phyloP scores from a whole-genome alignment of 768 basidiomycete species.

The Tubosaeta sp. region DNA sequence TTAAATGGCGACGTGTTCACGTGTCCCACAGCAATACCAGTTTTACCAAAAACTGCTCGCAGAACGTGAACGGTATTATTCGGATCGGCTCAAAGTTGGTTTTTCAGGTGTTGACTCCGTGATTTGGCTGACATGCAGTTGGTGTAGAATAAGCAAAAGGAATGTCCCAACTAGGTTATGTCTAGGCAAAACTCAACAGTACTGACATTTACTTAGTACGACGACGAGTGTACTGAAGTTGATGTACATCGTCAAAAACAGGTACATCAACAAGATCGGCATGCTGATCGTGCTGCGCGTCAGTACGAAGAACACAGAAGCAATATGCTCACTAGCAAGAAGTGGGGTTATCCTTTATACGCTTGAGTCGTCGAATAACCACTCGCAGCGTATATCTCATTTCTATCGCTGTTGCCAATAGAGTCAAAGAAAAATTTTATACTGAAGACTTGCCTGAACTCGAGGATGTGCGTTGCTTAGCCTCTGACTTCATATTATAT shows the following conservation, averaged over 20 bases:
- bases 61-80: slow-evolving; percentile 65
- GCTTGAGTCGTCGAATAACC: background rate
- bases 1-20: slow-evolving; percentile 6
- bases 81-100: slow-evolving; percentile 65
- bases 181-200: background rate
- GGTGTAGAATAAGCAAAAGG: slow-evolving; percentile 32
- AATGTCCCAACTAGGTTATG: slow-evolving; percentile 2
- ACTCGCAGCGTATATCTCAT: slow-evolving; percentile 60
- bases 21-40: slow-evolving; percentile 52
- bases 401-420: slow-evolving; percentile 66
- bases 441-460: slow-evolving; percentile 60
- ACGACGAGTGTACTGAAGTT: slow-evolving; percentile 71
- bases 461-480: slow-evolving; percentile 56
- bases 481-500: slow-evolving; percentile 4
- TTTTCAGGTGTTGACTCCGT: slow-evolving; percentile 1
- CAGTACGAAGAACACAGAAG: slow-evolving; percentile 72
- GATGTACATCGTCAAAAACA: slow-evolving; percentile 77
- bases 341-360: slow-evolving; percentile 40
- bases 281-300: slow-evolving; percentile 67
- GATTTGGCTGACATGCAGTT: slow-evolving; percentile 3
- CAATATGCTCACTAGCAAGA: slow-evolving; percentile 81
- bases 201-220: slow-evolving; percentile 50
- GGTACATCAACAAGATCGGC: slow-evolving; percentile 63
- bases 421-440: slow-evolving; percentile 66
- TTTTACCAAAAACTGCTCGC: slow-evolving; percentile 68